Percentiles rank a stretch among this genome's conserved stretches.
Evolutionary conservation across 2,329 filamentous ascomycete species (phyloP).

Genomic region (Fusarium hostae): DNA sequence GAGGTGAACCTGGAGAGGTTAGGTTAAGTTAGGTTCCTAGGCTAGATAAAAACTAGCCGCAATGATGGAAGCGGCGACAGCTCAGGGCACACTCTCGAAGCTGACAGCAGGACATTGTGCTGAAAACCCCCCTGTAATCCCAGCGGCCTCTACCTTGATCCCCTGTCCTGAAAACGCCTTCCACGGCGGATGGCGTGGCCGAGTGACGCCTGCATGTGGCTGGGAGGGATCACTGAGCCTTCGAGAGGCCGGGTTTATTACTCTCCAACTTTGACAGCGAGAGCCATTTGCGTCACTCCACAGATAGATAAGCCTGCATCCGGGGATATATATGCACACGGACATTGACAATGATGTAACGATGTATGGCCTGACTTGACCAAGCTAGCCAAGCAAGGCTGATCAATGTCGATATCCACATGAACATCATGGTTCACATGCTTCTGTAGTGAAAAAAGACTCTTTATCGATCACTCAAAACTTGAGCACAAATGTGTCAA

Average conservation of each 20-base stretch:
- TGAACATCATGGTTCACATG: slow-evolving; percentile 12
- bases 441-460: background rate
- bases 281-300: slow-evolving; percentile 39
- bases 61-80: slow-evolving; percentile 42
- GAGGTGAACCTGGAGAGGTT: slow-evolving; percentile 40
- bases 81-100: slow-evolving; percentile 23
- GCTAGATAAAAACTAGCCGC: slow-evolving; percentile 34
- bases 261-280: slow-evolving; percentile 19
- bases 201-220: slow-evolving; percentile 33
- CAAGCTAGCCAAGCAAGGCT: slow-evolving; percentile 11
- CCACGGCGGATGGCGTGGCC: slow-evolving; percentile 33
- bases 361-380: slow-evolving; percentile 8
- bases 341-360: slow-evolving; percentile 30
- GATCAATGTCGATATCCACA: slow-evolving; percentile 17
- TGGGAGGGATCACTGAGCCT: slow-evolving; percentile 2
- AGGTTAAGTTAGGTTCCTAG: slow-evolving; percentile 13
- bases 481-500: background rate
- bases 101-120: slow-evolving; percentile 1
- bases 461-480: background rate
- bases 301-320: slow-evolving; percentile 21
- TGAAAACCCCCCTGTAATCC: slow-evolving; percentile 25
- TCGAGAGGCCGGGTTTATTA: slow-evolving; percentile 4
- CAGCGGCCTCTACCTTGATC: slow-evolving; percentile 22
- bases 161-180: slow-evolving; percentile 25
- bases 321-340: slow-evolving; percentile 14